A percentile compares a stretch with the other conserved stretches of the same genome.
These are phyloP conservation scores for Protomyces gravidus DNA, from an alignment of 1,139 yeast genomes.

Conservation along the genomic window DNA sequence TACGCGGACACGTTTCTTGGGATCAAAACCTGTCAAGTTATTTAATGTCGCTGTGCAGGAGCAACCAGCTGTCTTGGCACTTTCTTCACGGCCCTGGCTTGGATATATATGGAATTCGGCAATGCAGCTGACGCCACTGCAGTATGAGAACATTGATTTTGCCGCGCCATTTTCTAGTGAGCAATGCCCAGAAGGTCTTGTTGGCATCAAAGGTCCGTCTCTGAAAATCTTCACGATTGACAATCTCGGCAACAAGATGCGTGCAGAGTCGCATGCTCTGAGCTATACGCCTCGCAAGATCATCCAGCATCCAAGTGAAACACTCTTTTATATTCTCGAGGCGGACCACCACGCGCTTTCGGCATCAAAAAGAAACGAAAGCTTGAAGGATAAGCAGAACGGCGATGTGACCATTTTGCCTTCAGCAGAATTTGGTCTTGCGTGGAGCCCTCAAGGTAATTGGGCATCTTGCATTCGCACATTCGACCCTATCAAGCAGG, in stretches of 20 bases:
- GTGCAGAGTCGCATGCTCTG: constrained; percentile 47
- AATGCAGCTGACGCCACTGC: constrained; percentile 40
- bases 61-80: constrained; percentile 42
- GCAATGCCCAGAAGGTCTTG: constrained; percentile 58
- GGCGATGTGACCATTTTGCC: constrained; percentile 40
- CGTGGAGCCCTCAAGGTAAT: constrained; percentile 33
- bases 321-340: constrained; percentile 46
- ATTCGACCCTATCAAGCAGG: constrained; percentile 44
- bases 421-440: constrained; percentile 47
- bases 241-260: constrained; percentile 49
- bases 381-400: constrained; percentile 28
- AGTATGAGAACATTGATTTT: constrained; percentile 40
- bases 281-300: constrained; percentile 55
- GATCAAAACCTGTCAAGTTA: constrained; percentile 58
- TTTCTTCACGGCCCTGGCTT: constrained; percentile 46
- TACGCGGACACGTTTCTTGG: constrained; percentile 69
- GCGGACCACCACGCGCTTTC: constrained; percentile 47
- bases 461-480: constrained; percentile 59
- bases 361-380: constrained; percentile 19
- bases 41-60: constrained; percentile 41
- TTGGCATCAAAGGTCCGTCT: constrained; percentile 54
- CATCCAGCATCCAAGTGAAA: constrained; percentile 38
- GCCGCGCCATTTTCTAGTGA: constrained; percentile 59
- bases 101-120: constrained; percentile 39
- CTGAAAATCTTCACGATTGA: constrained; percentile 61